phyloP scores from a whole-genome alignment of 2,329 filamentous ascomycete species.

The Xylariaceae sp. region DNA sequence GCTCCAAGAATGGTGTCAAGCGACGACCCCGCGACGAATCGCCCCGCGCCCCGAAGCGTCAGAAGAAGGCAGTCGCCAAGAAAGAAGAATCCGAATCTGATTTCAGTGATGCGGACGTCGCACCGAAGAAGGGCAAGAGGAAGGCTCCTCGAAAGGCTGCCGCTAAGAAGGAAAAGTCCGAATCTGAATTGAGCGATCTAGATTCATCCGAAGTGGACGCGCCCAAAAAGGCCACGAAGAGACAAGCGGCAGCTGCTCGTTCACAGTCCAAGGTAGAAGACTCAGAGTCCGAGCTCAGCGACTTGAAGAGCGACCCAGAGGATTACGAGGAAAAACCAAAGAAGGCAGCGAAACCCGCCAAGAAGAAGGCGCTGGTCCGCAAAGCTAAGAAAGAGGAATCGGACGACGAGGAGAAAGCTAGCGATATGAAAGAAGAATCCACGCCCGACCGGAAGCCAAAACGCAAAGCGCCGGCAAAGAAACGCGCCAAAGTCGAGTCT shows the following conservation, averaged over 20 bases:
- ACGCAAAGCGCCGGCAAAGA: slow-evolving; percentile 11
- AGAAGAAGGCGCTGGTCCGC: slow-evolving; percentile 11
- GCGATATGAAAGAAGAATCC: slow-evolving; percentile 12
- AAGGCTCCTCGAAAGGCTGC: slow-evolving; percentile 10
- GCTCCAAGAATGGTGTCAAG: slow-evolving; percentile 22
- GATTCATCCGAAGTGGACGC: slow-evolving; percentile 17
- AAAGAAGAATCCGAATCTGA: slow-evolving; percentile 15
- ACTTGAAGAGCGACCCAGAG: slow-evolving; percentile 13
- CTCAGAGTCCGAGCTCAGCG: slow-evolving; percentile 13
- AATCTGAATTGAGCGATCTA: slow-evolving; percentile 13
- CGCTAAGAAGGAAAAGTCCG: slow-evolving; percentile 12
- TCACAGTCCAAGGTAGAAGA: slow-evolving; percentile 17
- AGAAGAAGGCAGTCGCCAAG: slow-evolving; percentile 23
- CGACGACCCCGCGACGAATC: slow-evolving; percentile 26
- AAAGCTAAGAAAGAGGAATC: slow-evolving; percentile 22
- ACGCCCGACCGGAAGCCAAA: slow-evolving; percentile 18
- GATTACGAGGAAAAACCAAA: slow-evolving; percentile 21
- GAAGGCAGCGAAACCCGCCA: slow-evolving; percentile 12
- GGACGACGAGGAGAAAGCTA: slow-evolving; percentile 22
- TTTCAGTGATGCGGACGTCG: slow-evolving; percentile 16
- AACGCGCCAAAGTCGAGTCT: slow-evolving; percentile 18
- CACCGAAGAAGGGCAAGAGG: slow-evolving; percentile 11
- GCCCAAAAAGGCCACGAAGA: slow-evolving; percentile 9
- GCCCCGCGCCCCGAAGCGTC: slow-evolving; percentile 31
- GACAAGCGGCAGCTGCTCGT: slow-evolving; percentile 7